These are phyloP conservation scores for Solanum bulbocastanum DNA, from an alignment of 257 asterid species.

Conservation along the genomic window DNA sequence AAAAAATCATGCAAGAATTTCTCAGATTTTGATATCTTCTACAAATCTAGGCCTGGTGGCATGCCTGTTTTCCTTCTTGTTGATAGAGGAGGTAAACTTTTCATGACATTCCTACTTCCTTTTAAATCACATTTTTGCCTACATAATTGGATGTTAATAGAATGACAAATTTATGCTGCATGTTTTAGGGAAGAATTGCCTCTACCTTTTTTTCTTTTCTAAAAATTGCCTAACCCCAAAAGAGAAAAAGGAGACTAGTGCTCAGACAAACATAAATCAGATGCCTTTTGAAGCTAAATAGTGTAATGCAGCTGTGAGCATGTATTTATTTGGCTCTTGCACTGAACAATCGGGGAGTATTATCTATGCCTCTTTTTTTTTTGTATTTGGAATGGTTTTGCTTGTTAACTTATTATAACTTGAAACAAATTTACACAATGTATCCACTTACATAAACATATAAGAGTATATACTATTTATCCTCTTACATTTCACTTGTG, in stretches of 20 bases:
- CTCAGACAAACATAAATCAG: background rate
- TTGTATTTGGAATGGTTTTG: background rate
- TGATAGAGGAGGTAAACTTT: conserved; percentile 77
- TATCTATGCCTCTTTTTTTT: background rate
- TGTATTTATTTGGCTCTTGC: background rate
- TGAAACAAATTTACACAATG: background rate
- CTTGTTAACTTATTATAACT: background rate
- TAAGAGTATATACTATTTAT: background rate
- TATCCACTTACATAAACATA: background rate
- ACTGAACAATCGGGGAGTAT: background rate
- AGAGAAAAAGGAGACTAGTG: background rate
- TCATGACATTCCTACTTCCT: background rate
- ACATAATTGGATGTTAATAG: background rate
- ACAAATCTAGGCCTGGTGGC: conserved; percentile 70
- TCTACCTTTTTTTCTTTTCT: background rate
- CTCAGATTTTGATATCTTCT: conserved; percentile 36
- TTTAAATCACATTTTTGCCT: background rate
- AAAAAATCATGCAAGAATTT: conserved; percentile 57
- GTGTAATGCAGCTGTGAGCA: background rate
- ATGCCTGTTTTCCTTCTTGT: conserved; percentile 73
- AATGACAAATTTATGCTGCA: background rate
- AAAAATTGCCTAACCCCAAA: background rate
- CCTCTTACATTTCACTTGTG: background rate
- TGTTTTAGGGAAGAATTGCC: background rate
- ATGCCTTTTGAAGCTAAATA: background rate